phyloP scores from a whole-genome alignment of 2,329 filamentous ascomycete species.

The Sporothrix globosa region DNA sequence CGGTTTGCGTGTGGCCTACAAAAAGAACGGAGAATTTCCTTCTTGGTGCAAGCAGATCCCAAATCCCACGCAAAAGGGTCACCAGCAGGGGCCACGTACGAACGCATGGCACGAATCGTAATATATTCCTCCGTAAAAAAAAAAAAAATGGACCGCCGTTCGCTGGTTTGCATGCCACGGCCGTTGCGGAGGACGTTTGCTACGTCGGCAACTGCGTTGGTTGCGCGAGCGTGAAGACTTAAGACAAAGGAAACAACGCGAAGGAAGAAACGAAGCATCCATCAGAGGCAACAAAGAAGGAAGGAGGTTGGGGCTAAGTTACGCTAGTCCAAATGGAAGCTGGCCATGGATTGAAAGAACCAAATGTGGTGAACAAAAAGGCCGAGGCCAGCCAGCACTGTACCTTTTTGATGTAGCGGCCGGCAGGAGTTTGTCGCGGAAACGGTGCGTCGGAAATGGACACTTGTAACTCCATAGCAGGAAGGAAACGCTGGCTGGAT shows the following conservation, averaged over 20 bases:
- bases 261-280: not conserved
- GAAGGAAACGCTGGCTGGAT: not conserved
- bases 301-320: slow-evolving; percentile 13
- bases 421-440: not conserved
- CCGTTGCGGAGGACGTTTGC: not conserved
- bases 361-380: not conserved
- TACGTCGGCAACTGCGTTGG: not conserved
- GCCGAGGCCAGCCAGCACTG: not conserved
- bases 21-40: not conserved
- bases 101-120: not conserved
- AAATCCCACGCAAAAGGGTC: not conserved
- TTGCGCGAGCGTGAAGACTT: not conserved
- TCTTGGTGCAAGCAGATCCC: slow-evolving; percentile 9
- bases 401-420: not conserved
- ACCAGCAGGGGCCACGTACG: slow-evolving; percentile 1
- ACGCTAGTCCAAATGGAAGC: slow-evolving; percentile 18
- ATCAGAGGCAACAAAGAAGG: not conserved
- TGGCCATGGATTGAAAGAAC: not conserved
- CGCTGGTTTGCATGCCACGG: slow-evolving; percentile 2
- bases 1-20: not conserved
- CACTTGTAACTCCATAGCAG: not conserved
- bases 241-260: not conserved
- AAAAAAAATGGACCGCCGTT: not conserved
- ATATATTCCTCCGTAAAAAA: not conserved
- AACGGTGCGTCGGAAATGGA: not conserved